These are phyloP conservation scores for Yarrowia sp. DNA, from an alignment of 805 yeast species.

Conservation along the genomic window DNA sequence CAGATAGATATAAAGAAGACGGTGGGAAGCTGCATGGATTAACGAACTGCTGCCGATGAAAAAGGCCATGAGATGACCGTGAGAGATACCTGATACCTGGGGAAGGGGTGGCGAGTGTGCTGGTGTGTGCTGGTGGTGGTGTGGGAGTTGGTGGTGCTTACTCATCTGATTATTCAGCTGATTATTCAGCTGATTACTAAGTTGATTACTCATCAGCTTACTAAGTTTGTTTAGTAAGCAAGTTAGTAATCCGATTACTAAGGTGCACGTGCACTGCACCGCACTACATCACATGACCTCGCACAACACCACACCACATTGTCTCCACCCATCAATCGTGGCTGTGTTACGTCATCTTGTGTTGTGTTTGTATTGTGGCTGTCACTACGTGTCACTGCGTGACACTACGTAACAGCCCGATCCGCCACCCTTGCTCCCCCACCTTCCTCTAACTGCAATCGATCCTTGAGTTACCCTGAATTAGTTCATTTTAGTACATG, in stretches of 20 bases:
- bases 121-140: not conserved
- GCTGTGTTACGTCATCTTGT: not conserved
- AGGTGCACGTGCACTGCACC: not conserved
- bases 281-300: not conserved
- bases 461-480: not conserved
- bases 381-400: not conserved
- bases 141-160: not conserved
- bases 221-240: not conserved
- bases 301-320: not conserved
- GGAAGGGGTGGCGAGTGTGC: not conserved
- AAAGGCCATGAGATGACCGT: too few relatives aligned
- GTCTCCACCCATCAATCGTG: not conserved
- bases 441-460: slow-evolving; percentile 24
- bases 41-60: not conserved
- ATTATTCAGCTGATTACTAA: not conserved
- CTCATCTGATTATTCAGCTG: not conserved
- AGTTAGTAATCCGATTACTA: not conserved
- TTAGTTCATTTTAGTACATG: slow-evolving; percentile 3
- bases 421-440: not conserved
- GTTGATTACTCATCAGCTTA: not conserved
- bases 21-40: slow-evolving; percentile 7
- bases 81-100: not conserved
- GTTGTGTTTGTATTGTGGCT: not conserved
- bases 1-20: slow-evolving; percentile 23
- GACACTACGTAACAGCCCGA: not conserved